Conservation (phyloP, 2,329 filamentous ascomycete species). For the Chaetomiaceae sp. region DNA sequence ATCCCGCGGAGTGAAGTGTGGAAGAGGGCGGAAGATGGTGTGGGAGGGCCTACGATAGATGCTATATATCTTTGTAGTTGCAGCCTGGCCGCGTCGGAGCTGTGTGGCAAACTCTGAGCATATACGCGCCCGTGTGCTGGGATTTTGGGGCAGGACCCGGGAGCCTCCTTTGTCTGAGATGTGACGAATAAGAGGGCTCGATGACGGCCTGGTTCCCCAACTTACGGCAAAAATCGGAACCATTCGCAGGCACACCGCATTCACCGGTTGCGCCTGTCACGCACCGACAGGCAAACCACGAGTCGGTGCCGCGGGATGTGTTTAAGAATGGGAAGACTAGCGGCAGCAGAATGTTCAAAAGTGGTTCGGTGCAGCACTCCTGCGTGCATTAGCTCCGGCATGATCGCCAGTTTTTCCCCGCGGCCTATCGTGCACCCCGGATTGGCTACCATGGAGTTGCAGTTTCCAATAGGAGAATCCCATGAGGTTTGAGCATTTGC, state of each 20-base stretch:
- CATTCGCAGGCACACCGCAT: not conserved
- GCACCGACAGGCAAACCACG: not conserved
- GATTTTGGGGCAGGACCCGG: not conserved
- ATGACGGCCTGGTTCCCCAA: not conserved
- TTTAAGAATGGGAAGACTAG: not conserved
- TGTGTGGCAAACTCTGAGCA: conserved; percentile 4
- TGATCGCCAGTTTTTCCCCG: conserved; percentile 24
- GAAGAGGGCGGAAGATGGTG: too few relatives aligned
- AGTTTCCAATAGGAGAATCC: conserved; percentile 22
- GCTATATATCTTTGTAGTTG: not conserved
- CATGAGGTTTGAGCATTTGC: conserved; percentile 28
- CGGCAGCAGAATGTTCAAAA: conserved; percentile 5
- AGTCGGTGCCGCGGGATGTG: not conserved
- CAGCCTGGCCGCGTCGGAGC: not conserved
- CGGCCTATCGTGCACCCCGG: conserved; percentile 15
- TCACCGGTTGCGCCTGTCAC: not conserved
- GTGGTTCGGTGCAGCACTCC: conserved; percentile 6
- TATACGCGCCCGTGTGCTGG: not conserved
- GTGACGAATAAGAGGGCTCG: conserved; percentile 4
- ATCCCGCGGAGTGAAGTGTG: too few relatives aligned
- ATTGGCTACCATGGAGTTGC: conserved; percentile 15
- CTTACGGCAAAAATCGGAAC: conserved; percentile 9
- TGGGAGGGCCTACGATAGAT: not conserved
- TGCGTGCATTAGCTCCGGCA: conserved; percentile 21
- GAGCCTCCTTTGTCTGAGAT: conserved; percentile 1